phyloP scores from a whole-genome alignment of 306 rosid species.

The Trichosanthes truncata region DNA sequence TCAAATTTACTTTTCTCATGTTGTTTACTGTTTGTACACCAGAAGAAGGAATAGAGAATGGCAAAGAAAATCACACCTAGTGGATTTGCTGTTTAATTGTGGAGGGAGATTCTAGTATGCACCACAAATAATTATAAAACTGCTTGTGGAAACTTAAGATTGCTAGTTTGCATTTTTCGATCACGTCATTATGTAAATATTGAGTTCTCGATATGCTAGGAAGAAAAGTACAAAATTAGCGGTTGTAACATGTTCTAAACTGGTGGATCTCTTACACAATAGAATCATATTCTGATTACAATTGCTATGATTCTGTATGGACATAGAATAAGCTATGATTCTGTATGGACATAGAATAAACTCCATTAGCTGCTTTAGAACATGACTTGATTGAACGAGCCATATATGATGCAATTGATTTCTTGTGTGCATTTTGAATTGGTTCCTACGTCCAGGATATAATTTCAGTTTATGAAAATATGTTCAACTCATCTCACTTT shows the following conservation, averaged over 20 bases:
- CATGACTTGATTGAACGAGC: neutral
- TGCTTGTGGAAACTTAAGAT: neutral
- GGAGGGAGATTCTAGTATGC: slow-evolving; percentile 5
- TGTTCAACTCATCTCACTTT: neutral
- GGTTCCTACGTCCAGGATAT: neutral
- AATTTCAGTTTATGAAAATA: neutral
- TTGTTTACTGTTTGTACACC: neutral
- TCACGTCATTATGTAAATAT: neutral
- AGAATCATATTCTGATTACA: neutral
- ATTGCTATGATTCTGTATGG: neutral
- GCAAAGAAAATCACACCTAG: neutral
- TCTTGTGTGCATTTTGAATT: neutral
- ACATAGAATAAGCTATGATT: neutral
- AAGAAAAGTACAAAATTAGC: neutral
- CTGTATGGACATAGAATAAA: neutral
- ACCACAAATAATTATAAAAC: neutral
- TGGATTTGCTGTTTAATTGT: neutral
- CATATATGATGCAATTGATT: neutral
- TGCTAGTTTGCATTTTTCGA: neutral
- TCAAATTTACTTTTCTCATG: neutral
- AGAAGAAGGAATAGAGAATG: neutral
- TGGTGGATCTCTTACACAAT: neutral
- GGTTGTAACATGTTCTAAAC: neutral
- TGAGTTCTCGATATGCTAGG: neutral
- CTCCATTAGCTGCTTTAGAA: neutral